A percentile compares a stretch with the other conserved stretches of the same genome.
phyloP scores from a whole-genome alignment of 805 yeast genomes.

The Pichia thaimueangensis region DNA sequence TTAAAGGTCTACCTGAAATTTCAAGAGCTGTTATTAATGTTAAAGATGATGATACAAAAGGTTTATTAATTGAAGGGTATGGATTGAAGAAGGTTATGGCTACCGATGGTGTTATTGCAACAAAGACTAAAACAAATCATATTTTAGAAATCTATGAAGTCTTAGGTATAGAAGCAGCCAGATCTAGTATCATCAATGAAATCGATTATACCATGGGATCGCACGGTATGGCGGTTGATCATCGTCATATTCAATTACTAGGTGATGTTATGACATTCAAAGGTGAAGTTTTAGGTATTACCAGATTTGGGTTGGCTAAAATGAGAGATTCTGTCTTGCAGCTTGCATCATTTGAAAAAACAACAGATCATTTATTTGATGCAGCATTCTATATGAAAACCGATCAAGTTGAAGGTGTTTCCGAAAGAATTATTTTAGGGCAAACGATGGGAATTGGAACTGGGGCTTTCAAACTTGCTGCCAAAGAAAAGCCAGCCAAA shows the following conservation, averaged over 20 bases:
- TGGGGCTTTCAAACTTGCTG: conserved; percentile 85
- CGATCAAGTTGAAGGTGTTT: conserved; percentile 94
- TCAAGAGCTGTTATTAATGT: conserved; percentile 96
- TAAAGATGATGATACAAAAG: conserved; percentile 77
- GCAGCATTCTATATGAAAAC: conserved; percentile 98
- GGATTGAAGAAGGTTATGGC: conserved; percentile 95
- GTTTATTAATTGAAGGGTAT: conserved; percentile 93
- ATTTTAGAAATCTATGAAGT: conserved; percentile 83
- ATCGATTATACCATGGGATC: conserved; percentile 97
- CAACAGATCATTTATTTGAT: conserved; percentile 96
- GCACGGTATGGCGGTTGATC: conserved; percentile 99
- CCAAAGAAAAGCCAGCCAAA: conserved; percentile 36
- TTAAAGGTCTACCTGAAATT: conserved; percentile 87
- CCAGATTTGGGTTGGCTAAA: conserved; percentile 95
- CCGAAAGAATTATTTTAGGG: conserved; percentile 95
- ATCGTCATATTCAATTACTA: conserved; percentile 94
- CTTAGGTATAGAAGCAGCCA: conserved; percentile 96
- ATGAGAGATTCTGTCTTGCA: conserved; percentile 98
- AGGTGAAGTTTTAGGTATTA: conserved; percentile 97
- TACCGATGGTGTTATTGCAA: conserved; percentile 92
- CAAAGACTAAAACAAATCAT: conserved; percentile 85
- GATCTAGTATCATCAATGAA: conserved; percentile 87
- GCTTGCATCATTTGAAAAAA: conserved; percentile 94
- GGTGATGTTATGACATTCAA: conserved; percentile 99
- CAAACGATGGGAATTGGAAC: conserved; percentile 98